Conservation (phyloP, 2,329 filamentous ascomycete species). For the Chrysoporthe deuterocubensis region DNA sequence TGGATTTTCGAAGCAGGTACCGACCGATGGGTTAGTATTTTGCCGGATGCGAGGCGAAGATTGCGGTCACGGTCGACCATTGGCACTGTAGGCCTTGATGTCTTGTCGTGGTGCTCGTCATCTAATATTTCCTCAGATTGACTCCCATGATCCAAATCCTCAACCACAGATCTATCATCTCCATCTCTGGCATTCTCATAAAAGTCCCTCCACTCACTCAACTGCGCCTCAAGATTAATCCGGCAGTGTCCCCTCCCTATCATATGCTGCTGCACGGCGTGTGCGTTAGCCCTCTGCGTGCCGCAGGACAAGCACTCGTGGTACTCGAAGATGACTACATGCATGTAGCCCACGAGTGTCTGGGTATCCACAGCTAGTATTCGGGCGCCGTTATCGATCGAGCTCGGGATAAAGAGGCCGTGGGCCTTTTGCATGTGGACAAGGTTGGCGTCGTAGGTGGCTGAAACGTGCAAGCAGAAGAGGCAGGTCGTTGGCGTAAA, state of each 20-base stretch:
- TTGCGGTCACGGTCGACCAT: conserved; percentile 31
- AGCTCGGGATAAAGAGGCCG: conserved; percentile 44
- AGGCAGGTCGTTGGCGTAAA: conserved; percentile 40
- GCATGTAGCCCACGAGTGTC: conserved; percentile 49
- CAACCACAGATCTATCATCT: not conserved
- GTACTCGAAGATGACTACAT: conserved; percentile 48
- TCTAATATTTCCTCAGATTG: not conserved
- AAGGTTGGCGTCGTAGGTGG: conserved; percentile 40
- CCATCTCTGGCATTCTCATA: conserved; percentile 32
- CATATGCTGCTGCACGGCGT: conserved; percentile 54
- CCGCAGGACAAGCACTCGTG: conserved; percentile 54
- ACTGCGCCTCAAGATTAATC: conserved; percentile 39
- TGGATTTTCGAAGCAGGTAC: not conserved
- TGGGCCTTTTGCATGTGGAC: conserved; percentile 52
- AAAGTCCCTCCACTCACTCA: conserved; percentile 43
- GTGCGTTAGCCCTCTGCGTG: conserved; percentile 41
- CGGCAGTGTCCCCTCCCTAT: conserved; percentile 48
- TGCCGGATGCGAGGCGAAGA: conserved; percentile 41
- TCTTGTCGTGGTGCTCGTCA: not conserved
- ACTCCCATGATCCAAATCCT: not conserved
- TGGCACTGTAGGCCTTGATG: not conserved
- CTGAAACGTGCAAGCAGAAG: conserved; percentile 41
- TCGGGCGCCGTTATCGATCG: conserved; percentile 38
- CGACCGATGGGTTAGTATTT: conserved; percentile 38
- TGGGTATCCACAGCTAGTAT: conserved; percentile 45